Base-by-base conservation (phyloP, 139 green algal species). In the Mychonastes homosphaera region DNA sequence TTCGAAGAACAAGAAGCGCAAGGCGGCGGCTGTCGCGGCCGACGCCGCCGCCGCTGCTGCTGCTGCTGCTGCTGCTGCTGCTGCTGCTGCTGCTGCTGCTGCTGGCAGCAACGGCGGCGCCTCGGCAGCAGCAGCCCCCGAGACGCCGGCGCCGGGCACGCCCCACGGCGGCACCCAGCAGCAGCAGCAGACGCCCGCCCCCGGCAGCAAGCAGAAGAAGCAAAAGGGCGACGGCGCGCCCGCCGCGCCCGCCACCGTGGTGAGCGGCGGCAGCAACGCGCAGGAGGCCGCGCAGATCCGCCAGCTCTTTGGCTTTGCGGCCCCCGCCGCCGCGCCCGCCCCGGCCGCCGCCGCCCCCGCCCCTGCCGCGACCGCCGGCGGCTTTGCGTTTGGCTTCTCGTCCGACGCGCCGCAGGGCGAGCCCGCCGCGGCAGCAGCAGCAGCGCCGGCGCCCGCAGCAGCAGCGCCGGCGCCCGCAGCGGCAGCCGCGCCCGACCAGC, bases 231-330 rank as follows among this genome's bases (percentile, higher is more conserved):
- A 30, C 10, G 43, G 6, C n/a, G 35, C 7, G 34, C 21, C 21
- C 56, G 58, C 35, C 62, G 38, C 30, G 58, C 58, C 57, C 50
- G 51, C 1, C 58, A 63, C 28, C 27, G 4, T 6, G 21, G 34
- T 30, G 33, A 34, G 33, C 58, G 21, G 44, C 45, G 18, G 45
- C 43, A 41, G 41, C 49, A 91, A 92, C 52, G 79, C 79, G 2
- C 76, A 79, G 5, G 76, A 92, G 48, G 83, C 83, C 21, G 60
- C 57, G 5, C 59, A 48, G n/a, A 82, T 87, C 10, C 71, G 78
- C 26, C 53, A 54, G 10, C 52, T 78, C 1, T 65, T 86, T 24
- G 78, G 83, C 44, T 72, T 78, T 39, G 34, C 30, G 24, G 47
- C 49, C 33, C 26, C 45, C 28, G 27, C 47, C 18, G 19, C 23